phyloP scores from a whole-genome alignment of 352 stramenopile genomes.

The Discostella stelligera region DNA sequence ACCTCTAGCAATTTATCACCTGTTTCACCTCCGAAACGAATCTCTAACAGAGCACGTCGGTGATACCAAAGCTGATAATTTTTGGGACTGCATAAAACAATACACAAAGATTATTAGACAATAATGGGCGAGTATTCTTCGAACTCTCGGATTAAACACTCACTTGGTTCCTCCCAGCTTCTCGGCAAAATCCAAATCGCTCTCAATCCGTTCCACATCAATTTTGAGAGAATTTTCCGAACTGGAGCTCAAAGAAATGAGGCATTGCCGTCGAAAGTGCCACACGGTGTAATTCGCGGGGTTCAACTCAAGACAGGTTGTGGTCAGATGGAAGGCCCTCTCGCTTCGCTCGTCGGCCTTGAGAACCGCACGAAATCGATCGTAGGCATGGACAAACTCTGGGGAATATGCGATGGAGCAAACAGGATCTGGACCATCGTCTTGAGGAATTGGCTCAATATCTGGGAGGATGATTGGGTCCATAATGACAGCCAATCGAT shows the following conservation, averaged over 20 bases:
- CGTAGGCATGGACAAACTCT: slow-evolving; percentile 84
- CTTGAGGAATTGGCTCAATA: slow-evolving; percentile 80
- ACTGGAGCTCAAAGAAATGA: slow-evolving; percentile 84
- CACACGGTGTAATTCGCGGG: slow-evolving; percentile 98
- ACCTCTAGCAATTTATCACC: slow-evolving; percentile 68
- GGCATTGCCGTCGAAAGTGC: slow-evolving; percentile 90
- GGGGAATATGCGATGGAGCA: slow-evolving; percentile 82
- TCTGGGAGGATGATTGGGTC: slow-evolving; percentile 55
- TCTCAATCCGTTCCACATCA: slow-evolving; percentile 55
- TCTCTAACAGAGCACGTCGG: slow-evolving; percentile 89
- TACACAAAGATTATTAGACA: slow-evolving; percentile 12
- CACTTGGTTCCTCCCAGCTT: slow-evolving; percentile 85
- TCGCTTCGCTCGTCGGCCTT: slow-evolving; percentile 84
- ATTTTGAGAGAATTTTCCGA: slow-evolving; percentile 52
- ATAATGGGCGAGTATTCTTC: no score
- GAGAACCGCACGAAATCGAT: slow-evolving; percentile 93
- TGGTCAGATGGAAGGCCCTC: slow-evolving; percentile 89
- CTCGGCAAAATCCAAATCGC: slow-evolving; percentile 82
- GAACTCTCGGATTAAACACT: slow-evolving; percentile 7
- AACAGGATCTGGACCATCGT: slow-evolving; percentile 81
- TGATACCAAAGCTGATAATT: slow-evolving; percentile 99
- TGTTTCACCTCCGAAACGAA: slow-evolving; percentile 30
- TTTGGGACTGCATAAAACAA: slow-evolving; percentile 93
- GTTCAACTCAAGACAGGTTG: slow-evolving; percentile 92
- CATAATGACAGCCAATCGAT: slow-evolving; percentile 17